phyloP scores from a whole-genome alignment of 805 yeast species.

The Candida qinlingensis region DNA sequence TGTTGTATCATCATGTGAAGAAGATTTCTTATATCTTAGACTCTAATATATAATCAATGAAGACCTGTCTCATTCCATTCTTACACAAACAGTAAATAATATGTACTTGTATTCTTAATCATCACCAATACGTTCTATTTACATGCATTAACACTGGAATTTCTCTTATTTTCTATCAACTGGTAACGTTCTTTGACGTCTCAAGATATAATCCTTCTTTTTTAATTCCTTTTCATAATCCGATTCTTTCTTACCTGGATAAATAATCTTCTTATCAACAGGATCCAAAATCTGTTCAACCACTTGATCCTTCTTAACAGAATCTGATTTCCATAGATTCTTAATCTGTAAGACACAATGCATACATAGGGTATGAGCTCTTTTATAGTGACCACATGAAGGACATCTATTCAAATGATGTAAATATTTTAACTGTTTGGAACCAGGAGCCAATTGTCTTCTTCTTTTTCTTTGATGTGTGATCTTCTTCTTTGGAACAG shows the following conservation, averaged over 20 bases:
- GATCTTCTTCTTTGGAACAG: constrained; percentile 92
- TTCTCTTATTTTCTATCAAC: constrained; percentile 31
- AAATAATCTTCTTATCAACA: constrained; percentile 57
- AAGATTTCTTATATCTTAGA: neutral
- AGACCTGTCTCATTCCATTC: too few species aligned
- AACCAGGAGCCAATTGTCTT: constrained; percentile 76
- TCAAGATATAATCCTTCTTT: constrained; percentile 49
- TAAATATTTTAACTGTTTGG: constrained; percentile 72
- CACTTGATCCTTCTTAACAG: constrained; percentile 22
- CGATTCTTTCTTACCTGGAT: constrained; percentile 64
- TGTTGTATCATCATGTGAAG: constrained; percentile 29
- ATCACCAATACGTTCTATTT: constrained; percentile 4
- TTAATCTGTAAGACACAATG: constrained; percentile 82
- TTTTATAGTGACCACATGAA: constrained; percentile 87
- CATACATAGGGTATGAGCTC: constrained; percentile 90
- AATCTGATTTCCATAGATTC: constrained; percentile 56
- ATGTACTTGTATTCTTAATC: neutral
- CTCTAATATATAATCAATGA: neutral
- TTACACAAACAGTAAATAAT: too few species aligned
- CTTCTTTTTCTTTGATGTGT: constrained; percentile 84
- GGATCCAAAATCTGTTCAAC: constrained; percentile 39
- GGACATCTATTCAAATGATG: constrained; percentile 86
- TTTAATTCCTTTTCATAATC: constrained; percentile 40
- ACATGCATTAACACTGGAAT: neutral
- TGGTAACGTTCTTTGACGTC: constrained; percentile 52